Evolutionary conservation across 768 basidiomycete species (phyloP).

Genomic region (Tephrocybe sp.): DNA sequence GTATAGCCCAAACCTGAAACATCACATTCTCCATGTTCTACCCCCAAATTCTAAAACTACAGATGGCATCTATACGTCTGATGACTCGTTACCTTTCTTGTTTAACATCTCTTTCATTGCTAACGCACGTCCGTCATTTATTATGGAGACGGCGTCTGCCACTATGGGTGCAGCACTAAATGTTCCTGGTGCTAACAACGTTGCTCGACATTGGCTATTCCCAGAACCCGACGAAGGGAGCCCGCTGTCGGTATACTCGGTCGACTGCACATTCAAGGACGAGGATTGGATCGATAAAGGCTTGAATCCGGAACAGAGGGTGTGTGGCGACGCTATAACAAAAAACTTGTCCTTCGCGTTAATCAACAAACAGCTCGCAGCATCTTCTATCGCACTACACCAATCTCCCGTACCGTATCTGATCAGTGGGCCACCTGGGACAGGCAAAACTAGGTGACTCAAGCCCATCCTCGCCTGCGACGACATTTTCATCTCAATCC

Average conservation of each 20-base stretch:
- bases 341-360: neutral
- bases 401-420: conserved; percentile 47
- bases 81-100: conserved; percentile 36
- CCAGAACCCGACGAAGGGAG: conserved; percentile 33
- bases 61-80: conserved; percentile 23
- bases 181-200: conserved; percentile 19
- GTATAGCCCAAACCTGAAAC: conserved; percentile 36
- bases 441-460: conserved; percentile 49
- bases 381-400: conserved; percentile 39
- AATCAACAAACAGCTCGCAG: conserved; percentile 35
- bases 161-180: conserved; percentile 26
- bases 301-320: conserved; percentile 47
- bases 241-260: conserved; percentile 18
- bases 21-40: conserved; percentile 38
- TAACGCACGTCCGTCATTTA: conserved; percentile 40
- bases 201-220: conserved; percentile 46
- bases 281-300: conserved; percentile 45
- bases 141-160: conserved; percentile 41
- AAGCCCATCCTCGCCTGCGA: neutral
- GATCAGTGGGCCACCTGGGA: conserved; percentile 51
- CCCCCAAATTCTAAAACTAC: conserved; percentile 16
- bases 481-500: neutral
- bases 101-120: conserved; percentile 52
- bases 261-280: conserved; percentile 27
- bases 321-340: conserved; percentile 15